phyloP scores from a whole-genome alignment of 2,329 filamentous ascomycete genomes.

The Claviceps fusiformis region DNA sequence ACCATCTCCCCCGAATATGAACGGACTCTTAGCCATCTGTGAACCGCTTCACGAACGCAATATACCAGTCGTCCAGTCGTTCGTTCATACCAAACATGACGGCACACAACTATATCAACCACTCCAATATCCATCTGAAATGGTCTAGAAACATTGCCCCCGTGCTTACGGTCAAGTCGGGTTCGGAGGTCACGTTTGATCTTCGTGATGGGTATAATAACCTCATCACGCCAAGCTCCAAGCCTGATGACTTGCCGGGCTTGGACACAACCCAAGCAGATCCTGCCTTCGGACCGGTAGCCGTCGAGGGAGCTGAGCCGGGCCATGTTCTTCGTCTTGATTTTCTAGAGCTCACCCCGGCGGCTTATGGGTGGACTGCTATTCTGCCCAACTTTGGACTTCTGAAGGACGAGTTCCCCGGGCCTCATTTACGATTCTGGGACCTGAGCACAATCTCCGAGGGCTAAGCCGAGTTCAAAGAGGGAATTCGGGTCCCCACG shows the following conservation, averaged over 20 bases:
- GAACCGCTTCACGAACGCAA: neutral
- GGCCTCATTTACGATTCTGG: slow-evolving; percentile 34
- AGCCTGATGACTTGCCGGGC: slow-evolving; percentile 23
- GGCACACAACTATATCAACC: slow-evolving; percentile 13
- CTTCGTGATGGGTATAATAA: slow-evolving; percentile 36
- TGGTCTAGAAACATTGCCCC: slow-evolving; percentile 34
- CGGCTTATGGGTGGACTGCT: slow-evolving; percentile 35
- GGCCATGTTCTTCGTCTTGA: slow-evolving; percentile 39
- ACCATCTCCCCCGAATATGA: too few relatives aligned
- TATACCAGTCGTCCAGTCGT: neutral
- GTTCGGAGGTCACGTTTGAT: slow-evolving; percentile 32
- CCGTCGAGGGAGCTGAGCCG: slow-evolving; percentile 31
- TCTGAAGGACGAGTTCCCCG: slow-evolving; percentile 31
- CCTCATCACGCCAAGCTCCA: slow-evolving; percentile 30
- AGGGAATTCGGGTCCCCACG: slow-evolving; percentile 33
- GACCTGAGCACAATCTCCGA: slow-evolving; percentile 18
- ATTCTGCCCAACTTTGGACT: slow-evolving; percentile 37
- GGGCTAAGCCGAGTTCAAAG: slow-evolving; percentile 27
- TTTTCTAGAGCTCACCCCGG: slow-evolving; percentile 29
- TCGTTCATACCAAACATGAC: neutral
- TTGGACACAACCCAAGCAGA: slow-evolving; percentile 29
- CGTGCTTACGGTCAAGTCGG: slow-evolving; percentile 32
- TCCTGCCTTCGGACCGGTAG: slow-evolving; percentile 37
- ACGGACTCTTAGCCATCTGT: neutral
- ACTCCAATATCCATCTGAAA: slow-evolving; percentile 26